Percentiles rank a stretch among this genome's conserved stretches.
phyloP scores from a whole-genome alignment of 108 stramenopile genomes.

The Asterionellopsis glacialis region DNA sequence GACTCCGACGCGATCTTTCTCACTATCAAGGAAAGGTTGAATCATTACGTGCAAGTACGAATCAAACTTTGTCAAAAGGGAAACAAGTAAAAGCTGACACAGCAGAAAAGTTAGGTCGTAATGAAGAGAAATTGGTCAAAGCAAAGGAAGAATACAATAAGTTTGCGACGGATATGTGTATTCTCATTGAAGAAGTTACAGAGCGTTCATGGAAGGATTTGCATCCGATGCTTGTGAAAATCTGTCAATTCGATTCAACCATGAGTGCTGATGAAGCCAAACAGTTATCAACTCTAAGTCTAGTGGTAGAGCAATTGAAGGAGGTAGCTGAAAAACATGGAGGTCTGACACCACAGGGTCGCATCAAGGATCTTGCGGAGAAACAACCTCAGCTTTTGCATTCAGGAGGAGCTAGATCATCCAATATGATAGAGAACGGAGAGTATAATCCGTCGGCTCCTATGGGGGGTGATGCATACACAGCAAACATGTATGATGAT shows the following conservation, averaged over 20 bases:
- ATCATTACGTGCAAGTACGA: constrained; percentile 41
- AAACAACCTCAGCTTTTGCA: neutral
- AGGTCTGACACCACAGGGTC: constrained; percentile 50
- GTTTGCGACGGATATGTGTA: constrained; percentile 53
- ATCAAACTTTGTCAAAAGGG: constrained; percentile 68
- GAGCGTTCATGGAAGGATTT: constrained; percentile 77
- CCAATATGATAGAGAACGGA: neutral
- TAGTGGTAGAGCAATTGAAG: constrained; percentile 51
- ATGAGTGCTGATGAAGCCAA: constrained; percentile 55
- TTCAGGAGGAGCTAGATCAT: neutral
- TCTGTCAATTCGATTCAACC: constrained; percentile 72
- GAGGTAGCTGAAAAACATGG: constrained; percentile 32
- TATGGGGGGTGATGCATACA: neutral
- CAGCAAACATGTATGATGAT: constrained; percentile 1
- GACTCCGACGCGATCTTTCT: constrained; percentile 66
- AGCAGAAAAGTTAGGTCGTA: constrained; percentile 63
- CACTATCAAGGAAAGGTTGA: constrained; percentile 79
- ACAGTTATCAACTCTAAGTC: constrained; percentile 29
- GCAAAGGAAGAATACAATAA: constrained; percentile 49
- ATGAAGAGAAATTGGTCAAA: constrained; percentile 69
- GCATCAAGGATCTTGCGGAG: constrained; percentile 61
- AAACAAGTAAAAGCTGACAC: constrained; percentile 52
- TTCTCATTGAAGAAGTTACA: constrained; percentile 73
- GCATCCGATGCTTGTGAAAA: constrained; percentile 74
- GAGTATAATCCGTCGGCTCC: neutral